Conservation (phyloP, 805 yeast genomes). For the Saturnispora sanitii region DNA sequence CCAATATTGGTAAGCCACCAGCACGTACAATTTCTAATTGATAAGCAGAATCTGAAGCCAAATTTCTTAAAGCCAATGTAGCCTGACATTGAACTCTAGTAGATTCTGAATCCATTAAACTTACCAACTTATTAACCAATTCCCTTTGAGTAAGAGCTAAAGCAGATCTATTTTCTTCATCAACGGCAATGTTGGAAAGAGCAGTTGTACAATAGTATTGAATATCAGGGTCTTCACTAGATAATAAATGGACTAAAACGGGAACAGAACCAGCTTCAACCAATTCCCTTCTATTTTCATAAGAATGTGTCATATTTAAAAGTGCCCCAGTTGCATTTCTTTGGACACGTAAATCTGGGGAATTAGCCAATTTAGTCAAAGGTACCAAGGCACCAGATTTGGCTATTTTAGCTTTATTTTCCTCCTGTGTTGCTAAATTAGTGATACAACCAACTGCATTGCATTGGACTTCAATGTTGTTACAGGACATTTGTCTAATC, state of each 20-base stretch:
- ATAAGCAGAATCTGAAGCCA: constrained; percentile 92
- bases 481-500: constrained; percentile 94
- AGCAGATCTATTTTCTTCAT: constrained; percentile 80
- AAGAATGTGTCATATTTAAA: constrained; percentile 95
- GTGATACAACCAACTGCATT: constrained; percentile 99
- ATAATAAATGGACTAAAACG: constrained; percentile 76
- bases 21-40: constrained; percentile 93
- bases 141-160: constrained; percentile 88
- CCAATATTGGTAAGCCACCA: constrained; percentile 90
- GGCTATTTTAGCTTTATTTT: constrained; percentile 91
- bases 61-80: constrained; percentile 86
- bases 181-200: constrained; percentile 92
- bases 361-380: constrained; percentile 85
- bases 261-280: constrained; percentile 99
- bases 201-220: constrained; percentile 99
- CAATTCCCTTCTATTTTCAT: constrained; percentile 90
- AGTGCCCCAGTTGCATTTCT: constrained; percentile 98
- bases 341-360: constrained; percentile 91
- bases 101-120: constrained; percentile 84
- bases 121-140: constrained; percentile 77
- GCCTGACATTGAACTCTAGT: constrained; percentile 98
- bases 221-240: constrained; percentile 88
- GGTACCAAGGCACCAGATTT: constrained; percentile 94
- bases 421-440: constrained; percentile 95
- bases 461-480: constrained; percentile 96